Conservation (phyloP, 2,329 filamentous ascomycete genomes). For the Alternaria ventricosa region DNA sequence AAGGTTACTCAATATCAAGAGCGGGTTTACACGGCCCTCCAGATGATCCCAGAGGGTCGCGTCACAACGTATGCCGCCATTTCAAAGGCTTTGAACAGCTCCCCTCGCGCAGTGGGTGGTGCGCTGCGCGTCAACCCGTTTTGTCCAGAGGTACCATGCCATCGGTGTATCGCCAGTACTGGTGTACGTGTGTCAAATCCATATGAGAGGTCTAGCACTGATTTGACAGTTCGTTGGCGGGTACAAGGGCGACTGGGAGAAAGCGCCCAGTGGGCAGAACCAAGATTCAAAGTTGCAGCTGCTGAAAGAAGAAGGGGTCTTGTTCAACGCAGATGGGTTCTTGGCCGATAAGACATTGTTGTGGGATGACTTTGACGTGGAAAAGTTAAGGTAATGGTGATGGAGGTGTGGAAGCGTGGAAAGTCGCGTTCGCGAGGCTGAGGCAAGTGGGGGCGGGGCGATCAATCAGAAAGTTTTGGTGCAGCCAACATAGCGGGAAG, state of each 20-base stretch:
- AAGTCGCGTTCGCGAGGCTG: constrained; percentile 5
- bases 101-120: constrained; percentile 78
- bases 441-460: constrained; percentile 29
- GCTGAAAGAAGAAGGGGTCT: constrained; percentile 68
- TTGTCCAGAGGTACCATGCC: constrained; percentile 81
- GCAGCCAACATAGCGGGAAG: not conserved
- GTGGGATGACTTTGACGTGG: constrained; percentile 53
- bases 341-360: constrained; percentile 58
- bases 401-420: not conserved
- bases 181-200: constrained; percentile 55
- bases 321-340: constrained; percentile 65
- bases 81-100: constrained; percentile 70
- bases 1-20: constrained; percentile 47
- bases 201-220: not conserved
- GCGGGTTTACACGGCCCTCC: constrained; percentile 72
- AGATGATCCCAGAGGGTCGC: constrained; percentile 75
- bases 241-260: constrained; percentile 72
- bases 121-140: constrained; percentile 81
- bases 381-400: constrained; percentile 27
- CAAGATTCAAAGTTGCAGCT: constrained; percentile 69
- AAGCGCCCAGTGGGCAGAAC: constrained; percentile 66
- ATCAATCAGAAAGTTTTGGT: constrained; percentile 15
- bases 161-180: constrained; percentile 77
- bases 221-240: constrained; percentile 62
- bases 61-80: constrained; percentile 81